Percentiles rank a stretch among this genome's conserved stretches.
Conservation (phyloP, 768 basidiomycete genomes). For the Collybia mongolica region DNA sequence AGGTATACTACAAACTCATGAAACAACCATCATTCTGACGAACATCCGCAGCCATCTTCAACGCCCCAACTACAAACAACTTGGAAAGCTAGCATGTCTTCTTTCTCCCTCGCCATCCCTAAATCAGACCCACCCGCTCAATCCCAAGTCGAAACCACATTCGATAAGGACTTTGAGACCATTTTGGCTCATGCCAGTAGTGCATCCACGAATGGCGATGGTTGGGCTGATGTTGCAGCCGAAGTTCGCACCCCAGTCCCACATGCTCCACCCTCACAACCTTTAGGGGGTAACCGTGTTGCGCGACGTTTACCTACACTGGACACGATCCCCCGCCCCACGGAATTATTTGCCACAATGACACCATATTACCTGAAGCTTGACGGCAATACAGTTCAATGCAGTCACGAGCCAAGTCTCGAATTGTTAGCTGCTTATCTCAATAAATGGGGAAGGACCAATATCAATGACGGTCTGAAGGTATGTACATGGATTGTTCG, state of each 20-base stretch:
- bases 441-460: conserved; percentile 33
- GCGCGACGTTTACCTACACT: conserved; percentile 23
- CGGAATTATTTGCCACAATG: conserved; percentile 27
- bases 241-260: conserved; percentile 5
- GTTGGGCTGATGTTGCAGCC: conserved; percentile 28
- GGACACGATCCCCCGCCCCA: conserved; percentile 28
- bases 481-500: conserved; percentile 14
- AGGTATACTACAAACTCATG: conserved; percentile 17
- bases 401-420: conserved; percentile 36
- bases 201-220: conserved; percentile 19
- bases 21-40: background rate
- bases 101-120: conserved; percentile 32
- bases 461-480: conserved; percentile 25
- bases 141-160: conserved; percentile 23
- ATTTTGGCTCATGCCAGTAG: conserved; percentile 19
- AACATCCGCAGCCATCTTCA: conserved; percentile 14
- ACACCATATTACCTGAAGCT: conserved; percentile 33
- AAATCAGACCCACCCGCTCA: conserved; percentile 23
- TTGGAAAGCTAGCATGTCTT: conserved; percentile 24
- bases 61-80: conserved; percentile 18
- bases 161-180: conserved; percentile 33
- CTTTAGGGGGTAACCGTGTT: conserved; percentile 3
- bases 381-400: conserved; percentile 28
- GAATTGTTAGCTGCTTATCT: conserved; percentile 33
- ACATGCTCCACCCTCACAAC: background rate